Conservation (phyloP, 169 alveolate species). For the Cryptosporidium felis region DNA sequence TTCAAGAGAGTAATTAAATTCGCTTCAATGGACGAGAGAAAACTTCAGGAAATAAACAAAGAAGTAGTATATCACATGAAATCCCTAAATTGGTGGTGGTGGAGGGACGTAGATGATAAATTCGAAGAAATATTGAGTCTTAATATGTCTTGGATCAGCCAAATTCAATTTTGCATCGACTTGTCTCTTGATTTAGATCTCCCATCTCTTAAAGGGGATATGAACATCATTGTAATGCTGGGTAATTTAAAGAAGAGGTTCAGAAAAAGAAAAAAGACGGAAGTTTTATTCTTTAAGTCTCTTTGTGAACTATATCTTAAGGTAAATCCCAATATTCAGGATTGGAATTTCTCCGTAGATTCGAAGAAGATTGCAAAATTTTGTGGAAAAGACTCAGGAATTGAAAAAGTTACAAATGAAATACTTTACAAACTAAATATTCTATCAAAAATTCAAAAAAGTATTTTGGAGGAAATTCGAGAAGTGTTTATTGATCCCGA, state of each 20-base stretch:
- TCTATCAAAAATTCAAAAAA: not conserved
- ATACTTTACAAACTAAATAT: not conserved
- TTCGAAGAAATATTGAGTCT: not conserved
- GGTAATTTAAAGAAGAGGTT: not conserved
- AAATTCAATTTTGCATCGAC: not conserved
- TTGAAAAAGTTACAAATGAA: not conserved
- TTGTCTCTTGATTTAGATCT: not conserved
- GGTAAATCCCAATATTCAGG: not conserved
- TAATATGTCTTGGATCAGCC: not conserved
- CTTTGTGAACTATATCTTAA: not conserved
- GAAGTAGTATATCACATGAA: not conserved
- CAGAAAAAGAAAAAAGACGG: not conserved
- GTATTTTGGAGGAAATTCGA: not conserved
- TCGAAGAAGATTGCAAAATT: too few species aligned
- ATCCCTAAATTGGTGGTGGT: constrained; percentile 42
- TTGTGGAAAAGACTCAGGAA: not conserved
- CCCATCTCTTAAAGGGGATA: not conserved
- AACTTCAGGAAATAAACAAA: not conserved
- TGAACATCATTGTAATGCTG: not conserved
- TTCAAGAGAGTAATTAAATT: not conserved
- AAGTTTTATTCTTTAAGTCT: not conserved
- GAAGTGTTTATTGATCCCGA: not conserved
- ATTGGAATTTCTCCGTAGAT: not conserved
- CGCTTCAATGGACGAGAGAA: not conserved
- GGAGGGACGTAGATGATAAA: not conserved